These are phyloP conservation scores for Gossypium gossypioides DNA, from an alignment of 441 rosid species.

Conservation along the genomic window DNA sequence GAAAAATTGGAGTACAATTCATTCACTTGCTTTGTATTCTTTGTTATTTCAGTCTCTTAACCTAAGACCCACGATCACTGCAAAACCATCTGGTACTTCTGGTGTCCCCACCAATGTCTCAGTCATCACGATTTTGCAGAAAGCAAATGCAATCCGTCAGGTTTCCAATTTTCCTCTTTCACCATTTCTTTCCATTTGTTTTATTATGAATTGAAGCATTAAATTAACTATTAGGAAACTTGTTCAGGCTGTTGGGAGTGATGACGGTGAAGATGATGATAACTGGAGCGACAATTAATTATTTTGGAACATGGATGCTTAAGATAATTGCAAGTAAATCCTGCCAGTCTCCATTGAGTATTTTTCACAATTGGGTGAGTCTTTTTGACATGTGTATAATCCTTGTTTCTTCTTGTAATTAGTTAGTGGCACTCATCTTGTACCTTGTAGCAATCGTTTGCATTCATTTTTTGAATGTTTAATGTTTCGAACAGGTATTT, in stretches of 20 bases:
- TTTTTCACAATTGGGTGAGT: slow-evolving; percentile 11
- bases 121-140: slow-evolving; percentile 71
- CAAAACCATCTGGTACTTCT: slow-evolving; percentile 29
- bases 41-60: slow-evolving; percentile 49
- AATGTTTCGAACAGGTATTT: slow-evolving; percentile 12
- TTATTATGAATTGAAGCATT: slow-evolving; percentile 5
- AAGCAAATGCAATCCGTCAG: slow-evolving; percentile 92
- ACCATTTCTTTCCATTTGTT: neutral
- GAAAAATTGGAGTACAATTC: neutral
- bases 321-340: slow-evolving; percentile 1
- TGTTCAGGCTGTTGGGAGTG: slow-evolving; percentile 69
- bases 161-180: slow-evolving; percentile 23
- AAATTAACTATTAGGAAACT: slow-evolving; percentile 13
- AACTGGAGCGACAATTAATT: slow-evolving; percentile 64
- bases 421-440: slow-evolving; percentile 22
- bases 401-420: slow-evolving; percentile 28
- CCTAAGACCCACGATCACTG: slow-evolving; percentile 46
- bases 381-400: slow-evolving; percentile 30
- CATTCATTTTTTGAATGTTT: slow-evolving; percentile 15
- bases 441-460: slow-evolving; percentile 10
- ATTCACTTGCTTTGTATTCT: neutral
- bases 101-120: slow-evolving; percentile 39
- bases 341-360: slow-evolving; percentile 3
- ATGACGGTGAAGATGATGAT: slow-evolving; percentile 57
- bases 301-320: neutral